Evolutionary conservation across 2,329 filamentous ascomycete genomes (phyloP), one percentile per base, ranked within the genome.

Genomic region (Apiospora arundinis): DNA sequence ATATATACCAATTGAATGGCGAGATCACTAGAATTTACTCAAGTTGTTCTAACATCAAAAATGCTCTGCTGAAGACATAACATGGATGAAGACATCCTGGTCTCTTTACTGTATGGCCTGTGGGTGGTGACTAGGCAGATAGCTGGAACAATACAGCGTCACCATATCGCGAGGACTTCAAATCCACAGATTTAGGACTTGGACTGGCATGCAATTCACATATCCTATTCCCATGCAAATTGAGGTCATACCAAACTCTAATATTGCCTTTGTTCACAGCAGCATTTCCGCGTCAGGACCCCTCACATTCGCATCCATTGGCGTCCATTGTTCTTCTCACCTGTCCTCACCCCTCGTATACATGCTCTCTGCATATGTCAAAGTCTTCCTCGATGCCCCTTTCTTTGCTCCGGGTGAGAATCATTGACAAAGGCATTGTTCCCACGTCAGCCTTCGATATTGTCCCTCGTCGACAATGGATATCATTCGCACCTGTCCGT

Each of bases 231-330:
- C 2, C 16, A 60, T 32, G 28, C 52, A 60, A 16, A 37, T 60
- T 37, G 52, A 60, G 52, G 28, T 60, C 52, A 60, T 37, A 25
- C 18, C 52, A 37, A 60, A 60, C 52, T 60, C 52, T 60, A 60
- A 60, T 60, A 37, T 37, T 37, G 28, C 52, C 52, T 60, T 32
- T 37, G 28, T 60, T 18, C 16, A 14, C 52, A 60, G 52, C 52
- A 37, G 32, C 28, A 37, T 60, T 18, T 60, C 25, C 25, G 25
- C 52, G 25, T 37, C 32, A 60, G 28, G 28, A 60, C 52, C 28
- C n/a, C 18, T 32, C 49, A 32, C 14, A 21, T 21, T 37, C 6
- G 9, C 32, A 21, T 21, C 52, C 52, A n/a, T 37, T 37, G 16
- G 9, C 32, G 11, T 21, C 52, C 52, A n/a, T 37, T 60, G 28